Percentiles rank a stretch among this genome's conserved stretches.
These are phyloP conservation scores for Scytalidium lignicola DNA, from an alignment of 2,329 filamentous ascomycete species.

Conservation along the genomic window DNA sequence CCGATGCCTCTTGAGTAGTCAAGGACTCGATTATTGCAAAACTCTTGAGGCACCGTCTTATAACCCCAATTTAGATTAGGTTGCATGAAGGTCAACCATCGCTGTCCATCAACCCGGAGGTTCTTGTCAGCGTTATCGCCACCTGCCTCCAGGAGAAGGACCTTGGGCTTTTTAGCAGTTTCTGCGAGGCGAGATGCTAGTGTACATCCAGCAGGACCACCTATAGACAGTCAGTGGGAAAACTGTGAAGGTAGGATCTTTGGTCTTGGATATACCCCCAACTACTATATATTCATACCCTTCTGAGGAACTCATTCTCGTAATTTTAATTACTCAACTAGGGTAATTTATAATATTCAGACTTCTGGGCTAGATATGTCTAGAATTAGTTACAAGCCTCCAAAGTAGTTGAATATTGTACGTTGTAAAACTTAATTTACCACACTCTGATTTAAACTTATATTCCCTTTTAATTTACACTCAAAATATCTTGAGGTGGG, in stretches of 20 bases:
- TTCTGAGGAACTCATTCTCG: conserved; percentile 9
- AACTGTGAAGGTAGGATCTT: not conserved
- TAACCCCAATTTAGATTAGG: conserved; percentile 47
- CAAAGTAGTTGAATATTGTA: no score
- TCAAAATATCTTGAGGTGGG: no score
- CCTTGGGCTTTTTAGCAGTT: conserved; percentile 39
- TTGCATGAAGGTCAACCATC: conserved; percentile 38
- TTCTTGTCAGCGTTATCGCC: conserved; percentile 38
- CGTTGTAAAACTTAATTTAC: no score
- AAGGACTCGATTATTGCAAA: conserved; percentile 38
- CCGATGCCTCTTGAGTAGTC: conserved; percentile 46
- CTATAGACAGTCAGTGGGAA: conserved; percentile 26
- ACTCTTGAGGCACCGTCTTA: conserved; percentile 41
- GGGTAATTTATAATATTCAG: no score
- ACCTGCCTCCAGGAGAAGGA: conserved; percentile 60
- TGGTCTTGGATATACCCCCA: conserved; percentile 8
- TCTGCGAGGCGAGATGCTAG: conserved; percentile 48
- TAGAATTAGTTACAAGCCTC: no score
- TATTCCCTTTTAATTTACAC: no score
- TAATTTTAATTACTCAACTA: no score
- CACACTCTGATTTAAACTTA: no score
- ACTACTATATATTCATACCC: conserved; percentile 14
- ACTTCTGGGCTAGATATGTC: no score
- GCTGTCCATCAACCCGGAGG: conserved; percentile 51
- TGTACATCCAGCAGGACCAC: conserved; percentile 53